Base-by-base conservation (phyloP, 495 filamentous ascomycete species). In the Darksidea phi region DNA sequence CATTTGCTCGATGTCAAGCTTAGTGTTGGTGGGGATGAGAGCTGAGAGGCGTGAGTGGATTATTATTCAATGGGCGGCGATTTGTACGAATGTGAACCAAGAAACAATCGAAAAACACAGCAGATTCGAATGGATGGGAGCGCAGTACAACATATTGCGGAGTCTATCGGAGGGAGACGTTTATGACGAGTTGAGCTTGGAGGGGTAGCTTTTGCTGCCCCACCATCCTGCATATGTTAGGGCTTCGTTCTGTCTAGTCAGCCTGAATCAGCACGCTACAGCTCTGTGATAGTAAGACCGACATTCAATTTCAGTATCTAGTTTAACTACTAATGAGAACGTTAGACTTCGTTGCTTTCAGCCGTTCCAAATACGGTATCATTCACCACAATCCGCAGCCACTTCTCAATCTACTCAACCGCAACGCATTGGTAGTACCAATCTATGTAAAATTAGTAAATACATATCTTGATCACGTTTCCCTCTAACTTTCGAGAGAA, bases 1-100 rank as follows among this genome's bases (percentile, higher is more conserved):
- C 81, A 85, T 85, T n/a, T 43, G 36, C 15, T 11, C 23, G 18
- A 18, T 23, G 24, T 32, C 32, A 42, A 24, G 36, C 17, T 13
- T 18, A 10, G 13, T 1, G 21, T 23, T 26, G 8, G 53, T n/a
- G 41, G 11, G 18, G 54, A 28, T 12, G n/a, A 36, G 28, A 32
- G n/a, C n/a, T n/a, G n/a, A n/a, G n/a, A n/a, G n/a, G n/a, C n/a
- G n/a, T n/a, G n/a, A n/a, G n/a, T n/a, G n/a, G n/a, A n/a, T n/a
- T n/a, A n/a, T n/a, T n/a, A n/a, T n/a, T n/a, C n/a, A n/a, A n/a
- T n/a, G n/a, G n/a, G n/a, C n/a, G n/a, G n/a, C n/a, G n/a, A n/a
- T n/a, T n/a, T n/a, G n/a, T n/a, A n/a, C n/a, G n/a, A n/a, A n/a
- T n/a, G n/a, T n/a, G n/a, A n/a, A n/a, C n/a, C n/a, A n/a, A n/a